Conservation (phyloP, 495 filamentous ascomycete species). For the Annulohypoxylon nitens region DNA sequence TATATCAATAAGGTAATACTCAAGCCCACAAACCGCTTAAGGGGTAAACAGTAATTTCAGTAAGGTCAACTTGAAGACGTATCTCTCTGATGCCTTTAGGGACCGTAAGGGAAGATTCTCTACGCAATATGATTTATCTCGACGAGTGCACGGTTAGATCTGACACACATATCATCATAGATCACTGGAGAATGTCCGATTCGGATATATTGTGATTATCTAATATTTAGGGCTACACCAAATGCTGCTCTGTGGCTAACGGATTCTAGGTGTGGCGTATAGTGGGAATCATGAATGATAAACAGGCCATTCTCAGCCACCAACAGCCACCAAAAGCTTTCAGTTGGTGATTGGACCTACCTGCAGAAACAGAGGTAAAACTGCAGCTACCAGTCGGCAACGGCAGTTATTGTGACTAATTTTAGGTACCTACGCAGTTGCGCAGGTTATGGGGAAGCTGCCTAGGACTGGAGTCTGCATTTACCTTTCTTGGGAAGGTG, state of each 20-base stretch:
- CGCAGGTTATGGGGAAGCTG: slow-evolving; percentile 10
- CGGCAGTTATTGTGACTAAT: slow-evolving; percentile 4
- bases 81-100: too few species aligned
- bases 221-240: neutral
- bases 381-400: neutral
- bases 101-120: too few species aligned
- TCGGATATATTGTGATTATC: slow-evolving; percentile 2
- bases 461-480: neutral
- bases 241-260: neutral
- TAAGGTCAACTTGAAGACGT: neutral
- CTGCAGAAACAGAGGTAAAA: slow-evolving; percentile 10
- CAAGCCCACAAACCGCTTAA: neutral
- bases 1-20: neutral
- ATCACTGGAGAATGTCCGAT: neutral
- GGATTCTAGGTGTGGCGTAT: slow-evolving; percentile 21
- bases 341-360: slow-evolving; percentile 13
- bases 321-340: neutral
- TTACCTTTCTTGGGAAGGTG: slow-evolving; percentile 7
- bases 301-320: slow-evolving; percentile 7
- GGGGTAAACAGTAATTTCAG: neutral
- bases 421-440: slow-evolving; percentile 33
- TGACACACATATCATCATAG: neutral
- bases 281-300: neutral
- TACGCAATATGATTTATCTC: too few species aligned
- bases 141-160: neutral